Base-by-base conservation (phyloP, 148 eudicot genomes). In the Fagopyrum homotropicum region DNA sequence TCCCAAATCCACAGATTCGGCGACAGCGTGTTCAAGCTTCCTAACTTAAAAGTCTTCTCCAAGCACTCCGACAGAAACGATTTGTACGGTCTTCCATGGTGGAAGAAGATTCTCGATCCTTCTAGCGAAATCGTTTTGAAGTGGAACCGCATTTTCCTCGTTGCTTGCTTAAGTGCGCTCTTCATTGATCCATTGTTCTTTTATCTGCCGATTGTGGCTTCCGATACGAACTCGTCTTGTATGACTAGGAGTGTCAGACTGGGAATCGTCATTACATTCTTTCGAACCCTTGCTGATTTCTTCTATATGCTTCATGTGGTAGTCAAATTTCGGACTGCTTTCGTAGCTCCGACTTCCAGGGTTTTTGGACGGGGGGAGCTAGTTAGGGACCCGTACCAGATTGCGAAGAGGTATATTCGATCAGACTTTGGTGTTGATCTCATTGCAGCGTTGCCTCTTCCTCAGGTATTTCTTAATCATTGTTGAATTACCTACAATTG, bases 171-270 rank as follows among this genome's bases (percentile, higher is more conserved):
- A 3, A 63, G 89, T 14, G 93, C 91, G 4, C 84, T 91, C 12
- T 93, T 87, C 75, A 84, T 91, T 51, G 98, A 93, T 68, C 97
- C 98, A 0, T 83, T 93, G 17, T 91, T 91, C 78, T 91, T 93
- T 79, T 93, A 80, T 75, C 86, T 93, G 9, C 97, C 98, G 0
- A 84, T 75, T 51, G 81, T 80, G 9, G 66, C 7, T 30, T 16
- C 46, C 46, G 75, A 44, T 2, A 77, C 79, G 0, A 79, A 78
- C 10, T 43, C 80, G 2, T 84, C 82, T 0, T 93, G 98, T 69
- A 82, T 91, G 88, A 84, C 78, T 44, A 79, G 82, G 63, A 71
- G 72, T 75, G 79, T 84, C 61, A 9, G 80, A 15, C 45, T 87
- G 57, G 88, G 90, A 63, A 81, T 85, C 60, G 80, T 75, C 46